Evolutionary conservation across 257 asterid species (phyloP).

Genomic region (Nyctanthes arbortristis): DNA sequence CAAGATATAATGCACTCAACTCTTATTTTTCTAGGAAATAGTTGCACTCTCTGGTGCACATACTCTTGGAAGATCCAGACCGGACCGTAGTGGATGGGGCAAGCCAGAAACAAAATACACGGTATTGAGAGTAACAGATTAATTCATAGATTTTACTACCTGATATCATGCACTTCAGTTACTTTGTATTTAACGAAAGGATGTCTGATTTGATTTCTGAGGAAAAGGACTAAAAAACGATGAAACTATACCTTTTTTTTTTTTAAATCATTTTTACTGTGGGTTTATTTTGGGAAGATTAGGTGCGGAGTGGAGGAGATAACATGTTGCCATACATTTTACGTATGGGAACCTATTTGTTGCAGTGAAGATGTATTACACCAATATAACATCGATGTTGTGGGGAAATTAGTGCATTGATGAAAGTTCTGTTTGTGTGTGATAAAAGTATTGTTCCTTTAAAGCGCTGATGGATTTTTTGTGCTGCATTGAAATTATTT

Average conservation of each 20-base stretch:
- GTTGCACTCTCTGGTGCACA: slow-evolving; percentile 99
- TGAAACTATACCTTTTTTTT: no score
- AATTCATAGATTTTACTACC: slow-evolving; percentile 5
- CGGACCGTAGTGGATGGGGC: slow-evolving; percentile 99
- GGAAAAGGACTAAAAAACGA: not conserved
- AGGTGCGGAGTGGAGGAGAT: not conserved
- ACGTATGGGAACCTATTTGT: not conserved
- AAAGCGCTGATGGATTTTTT: not conserved
- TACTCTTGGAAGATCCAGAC: slow-evolving; percentile 95
- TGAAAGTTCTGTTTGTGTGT: not conserved
- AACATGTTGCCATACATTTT: no score
- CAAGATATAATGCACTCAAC: slow-evolving; percentile 11
- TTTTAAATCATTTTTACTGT: no score
- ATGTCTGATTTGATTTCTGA: not conserved
- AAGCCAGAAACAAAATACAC: slow-evolving; percentile 94
- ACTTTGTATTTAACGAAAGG: not conserved
- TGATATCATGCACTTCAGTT: slow-evolving; percentile 19
- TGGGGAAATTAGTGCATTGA: not conserved
- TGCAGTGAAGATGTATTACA: not conserved
- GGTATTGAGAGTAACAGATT: slow-evolving; percentile 40
- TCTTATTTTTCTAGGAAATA: slow-evolving; percentile 73
- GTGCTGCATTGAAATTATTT: no score
- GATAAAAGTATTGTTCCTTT: not conserved
- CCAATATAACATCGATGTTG: not conserved
- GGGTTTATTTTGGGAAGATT: no score